A percentile compares a stretch with the other conserved stretches of the same genome.
Evolutionary conservation across 805 yeast species (phyloP).

Genomic region (Cyberlindnera japonica): DNA sequence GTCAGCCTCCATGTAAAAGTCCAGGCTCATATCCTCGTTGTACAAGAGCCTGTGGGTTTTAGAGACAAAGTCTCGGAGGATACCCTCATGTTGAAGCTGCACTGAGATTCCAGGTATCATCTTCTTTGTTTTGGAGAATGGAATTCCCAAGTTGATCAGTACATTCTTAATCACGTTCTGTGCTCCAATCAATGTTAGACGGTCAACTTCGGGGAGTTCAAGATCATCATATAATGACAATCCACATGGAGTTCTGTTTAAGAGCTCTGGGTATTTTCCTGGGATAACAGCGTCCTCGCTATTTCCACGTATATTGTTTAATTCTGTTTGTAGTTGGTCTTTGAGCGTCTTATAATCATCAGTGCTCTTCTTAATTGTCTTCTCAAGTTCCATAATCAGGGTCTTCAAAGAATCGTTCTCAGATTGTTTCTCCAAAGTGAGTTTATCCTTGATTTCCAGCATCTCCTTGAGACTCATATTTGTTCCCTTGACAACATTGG

Average conservation of each 20-base stretch:
- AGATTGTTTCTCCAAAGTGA: background rate
- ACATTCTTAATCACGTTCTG: constrained; percentile 35
- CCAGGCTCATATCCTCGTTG: constrained; percentile 27
- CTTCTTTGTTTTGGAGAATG: constrained; percentile 28
- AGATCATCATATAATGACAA: constrained; percentile 17
- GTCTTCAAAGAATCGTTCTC: background rate
- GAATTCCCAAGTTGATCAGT: constrained; percentile 30
- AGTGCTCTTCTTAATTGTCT: background rate
- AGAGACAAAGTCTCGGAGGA: constrained; percentile 31
- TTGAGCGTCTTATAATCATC: constrained; percentile 5
- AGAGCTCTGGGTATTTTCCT: constrained; percentile 28
- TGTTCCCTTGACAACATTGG: constrained; percentile 9
- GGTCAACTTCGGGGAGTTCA: constrained; percentile 30
- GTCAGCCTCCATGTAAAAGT: constrained; percentile 18
- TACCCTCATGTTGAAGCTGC: constrained; percentile 27
- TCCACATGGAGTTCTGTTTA: constrained; percentile 13
- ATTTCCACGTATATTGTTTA: constrained; percentile 24
- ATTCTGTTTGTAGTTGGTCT: constrained; percentile 1
- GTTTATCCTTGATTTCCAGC: constrained; percentile 12
- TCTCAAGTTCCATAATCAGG: constrained; percentile 8
- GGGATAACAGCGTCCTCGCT: constrained; percentile 22
- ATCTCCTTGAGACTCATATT: constrained; percentile 16
- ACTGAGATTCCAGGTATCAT: constrained; percentile 28
- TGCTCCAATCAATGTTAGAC: constrained; percentile 27
- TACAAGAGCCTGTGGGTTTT: constrained; percentile 31